Base-by-base conservation (phyloP, 345 rosid genomes). In the Sisymbrium altissimum region DNA sequence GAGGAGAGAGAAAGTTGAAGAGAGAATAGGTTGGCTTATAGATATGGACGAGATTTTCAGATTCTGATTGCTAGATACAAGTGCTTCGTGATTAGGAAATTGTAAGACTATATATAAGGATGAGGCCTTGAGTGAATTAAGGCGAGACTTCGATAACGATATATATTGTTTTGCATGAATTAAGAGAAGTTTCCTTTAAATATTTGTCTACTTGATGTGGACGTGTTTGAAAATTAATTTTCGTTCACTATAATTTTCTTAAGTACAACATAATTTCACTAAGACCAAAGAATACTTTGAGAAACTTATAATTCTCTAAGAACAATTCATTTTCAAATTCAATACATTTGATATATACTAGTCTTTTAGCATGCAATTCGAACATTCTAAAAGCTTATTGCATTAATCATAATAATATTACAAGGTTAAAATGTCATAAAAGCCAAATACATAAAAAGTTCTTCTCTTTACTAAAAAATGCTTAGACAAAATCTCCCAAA, bases 91-190 rank as follows among this genome's bases (percentile, higher is more conserved):
- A 61, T 59, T 39, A 57, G 19, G 53, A 40, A 23, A 59, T 14
- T 58, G 48, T 30, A 33, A n/a, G 68, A 60, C 39, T 75, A 59
- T 75, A 49, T 59, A 75, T n/a, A 27, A 66, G 72, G 45, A 19
- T 1, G n/a, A 58, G 38, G 53, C 45, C 54, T 17, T 38, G 73
- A 58, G 54, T 49, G 52, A 66, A 49, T 66, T 29, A 19, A 39
- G 68, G 25, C 62, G n/a, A 66, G 78, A 66, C 78, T 66, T 74
- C 18, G 25, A 46, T 1, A 66, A 29, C 14, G 19, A 67, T 58
- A 67, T 55, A 2, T 27, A 21, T 74, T 58, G 9, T 58, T 66
- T 74, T 74, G 61, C 72, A 74, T 74, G 67, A 48, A 57, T 66
- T 45, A 57, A 23, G 67, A 14, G 62, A 48, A 7, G 1, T 6